A percentile compares a stretch with the other conserved stretches of the same genome.
Evolutionary conservation across 768 basidiomycete genomes (phyloP).

Genomic region (Lentinula detonsa): DNA sequence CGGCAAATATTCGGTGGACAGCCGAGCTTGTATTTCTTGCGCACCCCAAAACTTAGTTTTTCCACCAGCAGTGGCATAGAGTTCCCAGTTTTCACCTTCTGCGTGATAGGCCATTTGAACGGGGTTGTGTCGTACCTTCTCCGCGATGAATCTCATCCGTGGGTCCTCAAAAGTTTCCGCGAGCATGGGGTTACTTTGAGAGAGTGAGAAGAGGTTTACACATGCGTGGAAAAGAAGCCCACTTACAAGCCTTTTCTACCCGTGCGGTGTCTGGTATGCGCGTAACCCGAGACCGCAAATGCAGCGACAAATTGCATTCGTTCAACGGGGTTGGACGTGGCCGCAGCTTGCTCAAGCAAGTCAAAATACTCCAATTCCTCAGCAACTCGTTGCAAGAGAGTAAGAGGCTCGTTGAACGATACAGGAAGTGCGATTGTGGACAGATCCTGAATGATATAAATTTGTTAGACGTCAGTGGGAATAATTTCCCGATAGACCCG

Average conservation of each 20-base stretch:
- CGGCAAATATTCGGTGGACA: constrained; percentile 6
- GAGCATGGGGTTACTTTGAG: constrained; percentile 76
- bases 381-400: constrained; percentile 73
- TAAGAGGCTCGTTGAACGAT: constrained; percentile 85
- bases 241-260: constrained; percentile 87
- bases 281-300: constrained; percentile 81
- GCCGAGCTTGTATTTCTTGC: constrained; percentile 16
- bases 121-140: constrained; percentile 85
- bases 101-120: constrained; percentile 84
- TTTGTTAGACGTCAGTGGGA: not conserved
- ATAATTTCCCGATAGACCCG: constrained; percentile 1
- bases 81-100: constrained; percentile 71
- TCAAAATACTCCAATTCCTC: constrained; percentile 80
- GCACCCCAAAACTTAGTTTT: constrained; percentile 89
- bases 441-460: constrained; percentile 49
- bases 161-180: constrained; percentile 84
- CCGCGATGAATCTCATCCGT: constrained; percentile 77
- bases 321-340: constrained; percentile 50
- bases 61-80: constrained; percentile 71
- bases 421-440: constrained; percentile 83
- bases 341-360: constrained; percentile 62
- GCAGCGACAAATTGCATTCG: constrained; percentile 75
- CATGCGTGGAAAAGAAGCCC: not conserved
- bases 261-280: constrained; percentile 72
- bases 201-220: not conserved